Evolutionary conservation across 2,329 filamentous ascomycete species (phyloP).

Genomic region (Sporothrix curviconia): DNA sequence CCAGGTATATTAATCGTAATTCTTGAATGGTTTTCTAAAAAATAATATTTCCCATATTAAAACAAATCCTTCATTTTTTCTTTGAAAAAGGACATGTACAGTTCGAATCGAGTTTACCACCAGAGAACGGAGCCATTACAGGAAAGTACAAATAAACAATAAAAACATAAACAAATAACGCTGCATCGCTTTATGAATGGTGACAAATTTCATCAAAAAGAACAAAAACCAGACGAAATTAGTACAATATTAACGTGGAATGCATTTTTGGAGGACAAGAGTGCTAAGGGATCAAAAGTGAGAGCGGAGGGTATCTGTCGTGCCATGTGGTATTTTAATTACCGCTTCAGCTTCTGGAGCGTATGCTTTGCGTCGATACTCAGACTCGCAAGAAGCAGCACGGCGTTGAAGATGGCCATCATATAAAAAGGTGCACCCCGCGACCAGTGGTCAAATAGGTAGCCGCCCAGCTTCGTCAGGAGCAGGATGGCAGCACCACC

Average conservation of each 20-base stretch:
- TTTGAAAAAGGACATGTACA: no score
- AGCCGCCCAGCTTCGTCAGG: slow-evolving; percentile 84
- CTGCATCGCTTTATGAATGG: neutral
- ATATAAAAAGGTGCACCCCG: slow-evolving; percentile 84
- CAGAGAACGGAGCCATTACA: neutral
- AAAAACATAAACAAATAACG: neutral
- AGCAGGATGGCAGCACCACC: slow-evolving; percentile 86
- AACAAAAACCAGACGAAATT: no score
- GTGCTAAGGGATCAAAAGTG: no score
- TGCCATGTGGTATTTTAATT: no score
- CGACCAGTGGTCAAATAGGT: slow-evolving; percentile 70
- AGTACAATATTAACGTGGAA: no score
- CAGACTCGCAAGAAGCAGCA: slow-evolving; percentile 56
- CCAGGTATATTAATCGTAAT: no score
- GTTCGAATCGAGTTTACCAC: no score
- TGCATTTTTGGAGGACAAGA: no score
- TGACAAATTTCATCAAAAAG: neutral
- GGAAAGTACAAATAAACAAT: neutral
- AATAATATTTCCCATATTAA: no score
- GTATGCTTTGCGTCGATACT: slow-evolving; percentile 42
- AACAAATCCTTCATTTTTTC: no score
- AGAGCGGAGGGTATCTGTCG: no score
- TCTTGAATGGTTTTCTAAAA: no score
- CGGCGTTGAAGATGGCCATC: slow-evolving; percentile 80
- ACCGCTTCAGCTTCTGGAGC: slow-evolving; percentile 15